Base-by-base conservation (phyloP, 306 rosid species). In the Pyrus communis region DNA sequence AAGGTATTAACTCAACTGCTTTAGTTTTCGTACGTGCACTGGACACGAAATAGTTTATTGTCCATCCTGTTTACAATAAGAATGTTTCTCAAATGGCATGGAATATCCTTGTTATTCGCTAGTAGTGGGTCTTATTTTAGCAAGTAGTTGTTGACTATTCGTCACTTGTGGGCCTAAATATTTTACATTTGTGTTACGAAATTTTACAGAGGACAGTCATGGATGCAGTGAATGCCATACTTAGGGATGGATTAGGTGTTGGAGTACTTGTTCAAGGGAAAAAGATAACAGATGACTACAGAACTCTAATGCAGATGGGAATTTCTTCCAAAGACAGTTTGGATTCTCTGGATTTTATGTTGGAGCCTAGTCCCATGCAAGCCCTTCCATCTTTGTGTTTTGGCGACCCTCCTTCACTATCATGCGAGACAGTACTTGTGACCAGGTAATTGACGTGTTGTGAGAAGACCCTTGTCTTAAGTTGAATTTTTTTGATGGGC, bases 261-360 rank as follows among this genome's bases (percentile, higher is more conserved):
- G 97, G 96, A 43, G 88, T 95, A 83, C 84, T 84, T 61, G 81
- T 85, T 80, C 87, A 90, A 67, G 98, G 97, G 78, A 86, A 88
- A 81, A 95, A 84, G 74, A 81, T 95, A 70, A 84, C 88, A 79
- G 97, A 95, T 76, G 98, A 95, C 78, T 67, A 80, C 74, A 84
- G 82, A 83, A 95, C 96, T 67, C 91, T 95, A 52, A 74, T 74
- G 69, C 98, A 95, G 86, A 89, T 93, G 3, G 97, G 97, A 67
- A 79, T 95, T 51, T 87, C 93, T 42, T 76, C 86, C 81, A 86
- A 95, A 84, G 93, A 92, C 82, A 90, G 87, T 84, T 61, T 89
- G 66, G 93, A 85, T 80, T 77, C 84, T 46, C 89, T 95, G 6
- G 89, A 90, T 78, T 95, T 95, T 80, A 77, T 85, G 21, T 76